Evolutionary conservation across 2,329 filamentous ascomycete species (phyloP).

Genomic region (Gnomoniopsis sp.): DNA sequence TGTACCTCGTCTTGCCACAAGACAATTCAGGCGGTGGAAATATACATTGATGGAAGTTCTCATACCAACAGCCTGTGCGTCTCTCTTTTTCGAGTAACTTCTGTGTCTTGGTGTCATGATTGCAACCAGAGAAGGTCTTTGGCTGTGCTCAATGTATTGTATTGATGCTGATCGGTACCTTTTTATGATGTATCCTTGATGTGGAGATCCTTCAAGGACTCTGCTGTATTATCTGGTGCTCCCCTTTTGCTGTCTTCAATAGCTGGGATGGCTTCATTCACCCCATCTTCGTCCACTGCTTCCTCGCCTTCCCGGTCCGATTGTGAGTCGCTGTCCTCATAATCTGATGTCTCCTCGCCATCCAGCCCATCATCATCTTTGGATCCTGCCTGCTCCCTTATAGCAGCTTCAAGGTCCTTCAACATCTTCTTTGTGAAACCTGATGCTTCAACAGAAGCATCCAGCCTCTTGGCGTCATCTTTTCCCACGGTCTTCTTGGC

Average conservation of each 20-base stretch:
- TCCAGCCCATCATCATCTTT: constrained; percentile 35
- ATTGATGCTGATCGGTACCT: neutral
- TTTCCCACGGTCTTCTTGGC: constrained; percentile 71
- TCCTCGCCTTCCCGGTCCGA: constrained; percentile 28
- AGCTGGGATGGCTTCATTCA: constrained; percentile 15
- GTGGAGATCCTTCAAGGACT: constrained; percentile 19
- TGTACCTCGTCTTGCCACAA: constrained; percentile 14
- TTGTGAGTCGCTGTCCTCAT: constrained; percentile 28
- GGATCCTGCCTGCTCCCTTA: constrained; percentile 67
- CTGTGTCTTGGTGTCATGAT: neutral
- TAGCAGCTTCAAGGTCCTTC: constrained; percentile 87
- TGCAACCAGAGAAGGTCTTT: neutral
- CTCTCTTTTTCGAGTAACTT: neutral
- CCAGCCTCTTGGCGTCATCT: constrained; percentile 66
- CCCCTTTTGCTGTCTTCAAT: neutral
- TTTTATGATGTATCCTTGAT: constrained; percentile 13
- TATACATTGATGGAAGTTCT: constrained; percentile 18
- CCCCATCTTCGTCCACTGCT: constrained; percentile 24
- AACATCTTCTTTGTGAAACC: constrained; percentile 97
- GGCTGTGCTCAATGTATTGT: neutral
- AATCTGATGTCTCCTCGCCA: constrained; percentile 33
- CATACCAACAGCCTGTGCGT: constrained; percentile 9
- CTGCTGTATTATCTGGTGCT: neutral
- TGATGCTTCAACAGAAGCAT: constrained; percentile 85
- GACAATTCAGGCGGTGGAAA: constrained; percentile 15